A percentile compares a stretch with the other conserved stretches of the same genome.
phyloP scores from a whole-genome alignment of 208 protist species.

The Crithidia bombi region DNA sequence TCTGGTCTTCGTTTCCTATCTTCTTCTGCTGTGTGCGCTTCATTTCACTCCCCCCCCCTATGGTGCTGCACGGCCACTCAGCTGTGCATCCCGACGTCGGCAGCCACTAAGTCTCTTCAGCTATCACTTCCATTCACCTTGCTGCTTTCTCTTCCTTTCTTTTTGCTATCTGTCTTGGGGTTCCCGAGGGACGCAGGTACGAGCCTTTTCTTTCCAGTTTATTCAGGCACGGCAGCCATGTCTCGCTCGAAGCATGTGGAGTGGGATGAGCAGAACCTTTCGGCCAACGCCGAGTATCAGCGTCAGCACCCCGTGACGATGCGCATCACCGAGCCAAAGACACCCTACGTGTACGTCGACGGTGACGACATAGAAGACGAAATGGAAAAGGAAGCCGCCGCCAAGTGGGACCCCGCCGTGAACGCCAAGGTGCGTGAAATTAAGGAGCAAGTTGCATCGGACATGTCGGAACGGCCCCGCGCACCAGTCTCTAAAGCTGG shows the following conservation, averaged over 20 bases:
- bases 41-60: too few relatives aligned
- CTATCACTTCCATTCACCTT: too few relatives aligned
- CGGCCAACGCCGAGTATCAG: slow-evolving; percentile 85
- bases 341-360: slow-evolving; percentile 68
- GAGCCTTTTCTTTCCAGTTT: too few relatives aligned
- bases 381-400: slow-evolving; percentile 27
- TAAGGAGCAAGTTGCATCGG: slow-evolving; percentile 53
- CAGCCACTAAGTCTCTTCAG: too few relatives aligned
- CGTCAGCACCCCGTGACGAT: slow-evolving; percentile 83
- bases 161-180: too few relatives aligned
- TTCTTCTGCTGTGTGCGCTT: too few relatives aligned
- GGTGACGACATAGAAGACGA: slow-evolving; percentile 26
- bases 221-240: too few relatives aligned
- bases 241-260: slow-evolving; percentile 49
- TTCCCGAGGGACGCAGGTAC: too few relatives aligned
- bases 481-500: slow-evolving; percentile 63
- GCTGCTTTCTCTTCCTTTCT: too few relatives aligned
- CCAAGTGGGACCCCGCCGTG: slow-evolving; percentile 69
- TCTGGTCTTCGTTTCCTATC: too few relatives aligned
- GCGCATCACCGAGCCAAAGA: slow-evolving; percentile 90
- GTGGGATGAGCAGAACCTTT: slow-evolving; percentile 87
- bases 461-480: slow-evolving; percentile 32
- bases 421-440: slow-evolving; percentile 69
- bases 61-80: too few relatives aligned
- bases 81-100: too few relatives aligned